A percentile compares a stretch with the other conserved stretches of the same genome.
phyloP scores from a whole-genome alignment of 2,329 filamentous ascomycete species.

The Cryoendolithus antarcticus region DNA sequence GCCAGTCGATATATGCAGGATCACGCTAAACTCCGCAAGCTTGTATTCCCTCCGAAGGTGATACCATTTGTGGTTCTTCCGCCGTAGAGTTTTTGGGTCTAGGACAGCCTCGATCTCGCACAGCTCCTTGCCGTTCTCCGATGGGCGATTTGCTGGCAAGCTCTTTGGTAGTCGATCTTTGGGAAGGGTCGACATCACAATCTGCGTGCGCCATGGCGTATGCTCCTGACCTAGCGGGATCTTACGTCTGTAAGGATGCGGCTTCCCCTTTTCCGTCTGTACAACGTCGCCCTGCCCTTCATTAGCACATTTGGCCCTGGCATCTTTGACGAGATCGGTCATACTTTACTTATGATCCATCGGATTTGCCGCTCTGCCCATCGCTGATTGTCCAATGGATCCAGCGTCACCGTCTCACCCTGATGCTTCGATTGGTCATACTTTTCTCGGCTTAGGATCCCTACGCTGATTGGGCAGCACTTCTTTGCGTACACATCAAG shows the following conservation, averaged over 20 bases:
- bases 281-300: conserved; percentile 6
- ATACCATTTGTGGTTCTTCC: conserved; percentile 5
- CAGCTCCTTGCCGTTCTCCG: background rate
- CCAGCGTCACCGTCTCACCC: conserved; percentile 4
- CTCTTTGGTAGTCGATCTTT: conserved; percentile 2
- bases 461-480: conserved; percentile 6
- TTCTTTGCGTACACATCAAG: conserved; percentile 3
- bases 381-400: conserved; percentile 7
- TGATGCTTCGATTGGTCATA: conserved; percentile 6
- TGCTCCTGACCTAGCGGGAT: conserved; percentile 5
- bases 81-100: background rate
- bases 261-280: conserved; percentile 1
- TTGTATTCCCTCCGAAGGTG: conserved; percentile 5
- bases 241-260: conserved; percentile 7
- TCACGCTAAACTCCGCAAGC: conserved; percentile 7
- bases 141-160: background rate
- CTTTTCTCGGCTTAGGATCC: conserved; percentile 3
- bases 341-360: conserved; percentile 9
- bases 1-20: conserved; percentile 4
- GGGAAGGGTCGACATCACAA: conserved; percentile 2
- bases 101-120: conserved; percentile 2
- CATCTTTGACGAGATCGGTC: background rate
- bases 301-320: background rate
- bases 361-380: conserved; percentile 10
- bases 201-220: conserved; percentile 6